These are phyloP conservation scores for Hypoxylon subgilvum DNA, from an alignment of 495 filamentous ascomycete genomes.

Conservation along the genomic window DNA sequence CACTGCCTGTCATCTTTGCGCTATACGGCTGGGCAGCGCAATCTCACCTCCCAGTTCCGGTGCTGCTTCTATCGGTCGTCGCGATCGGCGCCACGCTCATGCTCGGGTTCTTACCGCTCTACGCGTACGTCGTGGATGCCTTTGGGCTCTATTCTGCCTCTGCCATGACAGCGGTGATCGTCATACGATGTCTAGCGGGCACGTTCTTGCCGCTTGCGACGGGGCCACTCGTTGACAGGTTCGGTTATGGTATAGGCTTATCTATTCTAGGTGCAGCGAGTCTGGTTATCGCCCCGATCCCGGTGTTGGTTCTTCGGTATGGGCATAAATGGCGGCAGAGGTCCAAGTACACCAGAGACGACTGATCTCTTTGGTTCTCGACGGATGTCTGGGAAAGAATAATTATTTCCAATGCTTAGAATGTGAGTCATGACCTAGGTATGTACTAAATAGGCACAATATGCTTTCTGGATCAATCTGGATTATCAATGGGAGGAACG, in stretches of 20 bases:
- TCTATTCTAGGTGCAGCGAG: conserved; percentile 48
- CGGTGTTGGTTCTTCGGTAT: conserved; percentile 56
- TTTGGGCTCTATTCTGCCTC: conserved; percentile 62
- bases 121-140: conserved; percentile 63
- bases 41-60: conserved; percentile 42
- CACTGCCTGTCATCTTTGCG: conserved; percentile 50
- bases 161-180: conserved; percentile 62
- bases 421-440: too few relatives aligned
- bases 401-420: too few relatives aligned
- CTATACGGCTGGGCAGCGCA: conserved; percentile 59
- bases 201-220: conserved; percentile 60
- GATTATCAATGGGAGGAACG: too few relatives aligned
- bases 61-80: conserved; percentile 51
- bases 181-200: conserved; percentile 59
- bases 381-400: too few relatives aligned
- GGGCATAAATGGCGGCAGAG: conserved; percentile 56
- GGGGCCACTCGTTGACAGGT: conserved; percentile 47
- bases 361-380: conserved; percentile 5
- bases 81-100: conserved; percentile 48
- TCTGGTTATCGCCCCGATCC: conserved; percentile 56
- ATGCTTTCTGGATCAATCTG: too few relatives aligned
- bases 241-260: conserved; percentile 60
- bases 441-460: too few relatives aligned
- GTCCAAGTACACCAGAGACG: conserved; percentile 53
- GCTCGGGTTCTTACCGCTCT: conserved; percentile 55